Percentiles rank a stretch among this genome's conserved stretches.
Conservation (phyloP, 257 asterid genomes). For the Nicotiana knightiana region DNA sequence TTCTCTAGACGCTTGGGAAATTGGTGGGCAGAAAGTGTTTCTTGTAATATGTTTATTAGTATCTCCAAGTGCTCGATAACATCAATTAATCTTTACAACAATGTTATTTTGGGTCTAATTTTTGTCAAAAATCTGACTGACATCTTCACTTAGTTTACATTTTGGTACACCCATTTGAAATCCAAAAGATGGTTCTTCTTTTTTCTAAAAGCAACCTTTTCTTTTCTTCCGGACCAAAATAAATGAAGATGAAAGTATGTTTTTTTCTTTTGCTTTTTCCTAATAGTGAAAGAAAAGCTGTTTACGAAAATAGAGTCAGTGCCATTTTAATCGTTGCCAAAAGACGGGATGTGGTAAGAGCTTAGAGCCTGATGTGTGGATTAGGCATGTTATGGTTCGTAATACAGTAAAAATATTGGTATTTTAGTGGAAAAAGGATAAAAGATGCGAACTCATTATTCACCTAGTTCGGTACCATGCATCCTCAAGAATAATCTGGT, state of each 20-base stretch:
- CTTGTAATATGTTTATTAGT: constrained; percentile 28
- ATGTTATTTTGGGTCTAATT: constrained; percentile 12
- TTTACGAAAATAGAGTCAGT: neutral
- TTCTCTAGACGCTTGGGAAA: constrained; percentile 9
- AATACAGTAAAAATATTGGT: neutral
- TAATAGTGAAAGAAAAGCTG: neutral
- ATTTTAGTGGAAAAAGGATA: neutral
- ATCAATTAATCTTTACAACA: constrained; percentile 25
- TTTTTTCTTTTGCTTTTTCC: neutral
- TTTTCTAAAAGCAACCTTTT: neutral
- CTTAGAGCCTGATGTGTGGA: neutral
- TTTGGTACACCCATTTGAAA: constrained; percentile 18
- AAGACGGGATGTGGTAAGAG: neutral
- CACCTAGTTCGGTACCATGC: neutral
- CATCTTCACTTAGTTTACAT: constrained; percentile 30
- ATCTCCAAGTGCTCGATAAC: constrained; percentile 29
- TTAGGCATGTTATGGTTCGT: neutral
- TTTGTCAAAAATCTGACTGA: constrained; percentile 36
- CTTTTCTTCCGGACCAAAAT: neutral
- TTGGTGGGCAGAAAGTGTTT: constrained; percentile 29
- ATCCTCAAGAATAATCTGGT: neutral
- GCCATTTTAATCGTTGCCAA: too few relatives aligned
- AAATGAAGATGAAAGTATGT: neutral
- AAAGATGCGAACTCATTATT: neutral
- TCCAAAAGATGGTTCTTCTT: neutral